Evolutionary conservation across 2,329 filamentous ascomycete genomes (phyloP).

Genomic region (Fonsecaea nubica): DNA sequence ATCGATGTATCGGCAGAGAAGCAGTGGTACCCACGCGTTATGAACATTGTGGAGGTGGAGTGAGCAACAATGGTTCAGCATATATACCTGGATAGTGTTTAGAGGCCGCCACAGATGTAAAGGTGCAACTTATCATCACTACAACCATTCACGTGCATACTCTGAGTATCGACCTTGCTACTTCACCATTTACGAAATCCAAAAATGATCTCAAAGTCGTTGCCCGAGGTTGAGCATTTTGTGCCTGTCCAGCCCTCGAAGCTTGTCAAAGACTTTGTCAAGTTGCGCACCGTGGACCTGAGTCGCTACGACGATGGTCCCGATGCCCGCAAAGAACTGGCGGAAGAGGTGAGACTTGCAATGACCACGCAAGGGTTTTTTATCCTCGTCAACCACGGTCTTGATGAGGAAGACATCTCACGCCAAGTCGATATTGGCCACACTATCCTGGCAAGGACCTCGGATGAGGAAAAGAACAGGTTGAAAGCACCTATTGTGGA

Average conservation of each 20-base stretch:
- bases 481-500: constrained; percentile 53
- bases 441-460: constrained; percentile 62
- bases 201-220: constrained; percentile 26
- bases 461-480: constrained; percentile 65
- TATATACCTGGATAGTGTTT: neutral
- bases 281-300: constrained; percentile 15
- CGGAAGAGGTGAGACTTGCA: constrained; percentile 19
- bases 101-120: neutral
- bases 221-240: constrained; percentile 28
- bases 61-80: neutral
- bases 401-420: constrained; percentile 66
- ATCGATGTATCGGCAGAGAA: neutral
- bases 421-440: constrained; percentile 67
- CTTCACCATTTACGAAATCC: neutral
- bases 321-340: constrained; percentile 12
- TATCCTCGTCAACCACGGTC: constrained; percentile 68
- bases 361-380: constrained; percentile 57
- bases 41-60: too few species aligned
- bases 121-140: neutral
- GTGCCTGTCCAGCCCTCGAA: constrained; percentile 19
- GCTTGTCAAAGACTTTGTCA: constrained; percentile 13
- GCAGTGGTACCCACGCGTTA: neutral
- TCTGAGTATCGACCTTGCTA: neutral
- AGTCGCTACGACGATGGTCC: constrained; percentile 20
- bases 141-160: neutral